Percentiles rank a stretch among this genome's conserved stretches.
These are phyloP conservation scores for Penicillium sp. DNA, from an alignment of 2,329 filamentous ascomycete genomes.

Conservation along the genomic window DNA sequence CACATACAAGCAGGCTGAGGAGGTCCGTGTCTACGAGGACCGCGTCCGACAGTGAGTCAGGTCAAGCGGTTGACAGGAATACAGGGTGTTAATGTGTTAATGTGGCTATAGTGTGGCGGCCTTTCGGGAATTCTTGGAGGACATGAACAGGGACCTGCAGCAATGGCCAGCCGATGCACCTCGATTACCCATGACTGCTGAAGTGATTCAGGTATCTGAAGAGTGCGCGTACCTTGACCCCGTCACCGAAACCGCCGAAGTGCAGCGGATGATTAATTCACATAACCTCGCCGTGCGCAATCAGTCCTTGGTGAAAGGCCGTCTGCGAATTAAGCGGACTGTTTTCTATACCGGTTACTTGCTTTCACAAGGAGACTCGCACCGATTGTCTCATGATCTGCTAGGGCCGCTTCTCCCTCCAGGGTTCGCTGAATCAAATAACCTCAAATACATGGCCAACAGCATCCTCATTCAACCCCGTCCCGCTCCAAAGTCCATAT, in stretches of 20 bases:
- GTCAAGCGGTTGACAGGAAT: not conserved
- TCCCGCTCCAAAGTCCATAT: conserved; percentile 64
- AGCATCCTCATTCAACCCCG: conserved; percentile 85
- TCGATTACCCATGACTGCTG: conserved; percentile 64
- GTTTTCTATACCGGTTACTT: conserved; percentile 93
- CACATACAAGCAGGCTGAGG: conserved; percentile 78
- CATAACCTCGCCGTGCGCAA: conserved; percentile 59
- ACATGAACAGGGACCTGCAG: conserved; percentile 64
- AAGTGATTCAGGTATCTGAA: conserved; percentile 84
- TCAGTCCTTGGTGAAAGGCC: conserved; percentile 33
- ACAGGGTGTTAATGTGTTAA: conserved; percentile 19
- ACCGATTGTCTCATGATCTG: conserved; percentile 62
- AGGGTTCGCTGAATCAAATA: conserved; percentile 57
- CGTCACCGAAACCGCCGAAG: conserved; percentile 71
- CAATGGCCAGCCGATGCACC: conserved; percentile 41
- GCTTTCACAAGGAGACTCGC: conserved; percentile 66
- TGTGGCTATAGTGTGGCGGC: conserved; percentile 56
- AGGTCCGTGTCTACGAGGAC: conserved; percentile 68
- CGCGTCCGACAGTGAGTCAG: conserved; percentile 53
- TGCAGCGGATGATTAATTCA: conserved; percentile 82
- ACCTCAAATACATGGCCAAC: conserved; percentile 78
- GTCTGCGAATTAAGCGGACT: conserved; percentile 73
- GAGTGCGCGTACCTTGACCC: conserved; percentile 69
- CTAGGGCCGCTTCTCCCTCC: conserved; percentile 56
- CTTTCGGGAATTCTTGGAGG: conserved; percentile 78